Conservation (phyloP, 192 early-diverging fungal species). For the Diversispora eburnea region DNA sequence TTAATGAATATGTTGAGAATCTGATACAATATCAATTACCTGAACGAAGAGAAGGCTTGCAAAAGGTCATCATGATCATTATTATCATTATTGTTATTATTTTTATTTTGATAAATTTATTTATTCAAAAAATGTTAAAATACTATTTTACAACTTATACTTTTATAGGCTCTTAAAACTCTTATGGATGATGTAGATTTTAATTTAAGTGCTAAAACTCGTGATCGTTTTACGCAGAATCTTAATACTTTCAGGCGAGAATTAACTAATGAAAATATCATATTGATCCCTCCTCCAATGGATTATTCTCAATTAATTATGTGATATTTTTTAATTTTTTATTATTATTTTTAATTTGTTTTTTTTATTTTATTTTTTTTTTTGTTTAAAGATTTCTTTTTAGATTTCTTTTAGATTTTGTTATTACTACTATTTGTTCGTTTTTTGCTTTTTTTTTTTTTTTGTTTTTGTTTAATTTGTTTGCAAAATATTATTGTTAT, state of each 20-base stretch:
- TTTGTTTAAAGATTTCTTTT: too few species aligned
- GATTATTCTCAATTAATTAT: slow-evolving; percentile 18
- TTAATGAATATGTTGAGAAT: slow-evolving; percentile 1
- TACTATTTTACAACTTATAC: background rate
- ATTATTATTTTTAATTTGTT: too few species aligned
- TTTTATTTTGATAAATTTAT: background rate
- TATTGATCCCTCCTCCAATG: slow-evolving; percentile 20
- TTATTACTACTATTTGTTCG: too few species aligned
- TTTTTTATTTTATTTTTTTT: too few species aligned
- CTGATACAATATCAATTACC: slow-evolving; percentile 31
- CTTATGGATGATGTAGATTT: slow-evolving; percentile 63
- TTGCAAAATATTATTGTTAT: too few species aligned
- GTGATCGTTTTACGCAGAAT: slow-evolving; percentile 69
- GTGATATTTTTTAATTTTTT: background rate
- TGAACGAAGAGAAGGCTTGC: slow-evolving; percentile 38
- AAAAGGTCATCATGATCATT: slow-evolving; percentile 30
- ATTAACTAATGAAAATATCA: slow-evolving; percentile 28
- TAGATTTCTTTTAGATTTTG: too few species aligned
- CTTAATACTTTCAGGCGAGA: slow-evolving; percentile 50
- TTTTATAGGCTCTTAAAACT: slow-evolving; percentile 42
- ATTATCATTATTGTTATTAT: background rate
- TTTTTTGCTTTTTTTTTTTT: too few species aligned
- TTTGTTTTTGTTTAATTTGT: too few species aligned
- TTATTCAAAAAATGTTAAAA: background rate
- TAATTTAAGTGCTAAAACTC: slow-evolving; percentile 48